Base-by-base conservation (phyloP, 78 protist species). In the Tieghemostelium lacteum region DNA sequence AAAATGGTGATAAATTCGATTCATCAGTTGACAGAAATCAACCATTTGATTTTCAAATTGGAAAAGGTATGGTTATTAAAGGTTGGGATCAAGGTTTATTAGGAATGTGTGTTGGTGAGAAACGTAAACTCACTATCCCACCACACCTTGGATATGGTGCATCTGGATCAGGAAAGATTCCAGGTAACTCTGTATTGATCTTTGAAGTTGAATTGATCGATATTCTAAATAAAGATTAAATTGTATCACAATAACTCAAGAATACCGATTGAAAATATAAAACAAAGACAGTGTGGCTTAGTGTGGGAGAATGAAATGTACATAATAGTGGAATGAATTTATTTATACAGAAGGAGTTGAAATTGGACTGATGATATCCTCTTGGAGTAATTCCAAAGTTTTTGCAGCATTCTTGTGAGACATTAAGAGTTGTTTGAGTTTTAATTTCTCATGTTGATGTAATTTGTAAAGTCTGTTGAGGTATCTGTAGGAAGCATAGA, bases 31-130 rank as follows among this genome's bases (percentile, higher is more conserved):
- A 94, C 36, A 76, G 94, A 33, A 91, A 86, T 26, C 1, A 1
- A 20, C 94, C 94, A 58, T 95, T 95, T 61, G 77, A 88, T 54
- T 95, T 94, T 66, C 72, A 36, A 36, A 22, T 95, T 0, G 97
- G 97, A 45, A 29, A 19, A 8, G 63, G 92, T 64, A 24, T 31
- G 69, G 93, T 88, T 66, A 94, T 94, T 78, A 70, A 86, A 67
- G 97, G 97, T 55, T 92, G 96, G 96, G 95, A 91, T 62, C 75
- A 65, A 40, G 97, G 97, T 50, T 42, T 95, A n/a, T 36, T 63
- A 19, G 42, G 60, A 26, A 85, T 94, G 95, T 91, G 94, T 69
- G 54, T 94, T 33, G 97, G 97, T 64, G 96, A 93, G 66, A 85
- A 86, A 75, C 50, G 96, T 17, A 64, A 52, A 19, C 92, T 96